phyloP scores from a whole-genome alignment of 2,329 filamentous ascomycete genomes.

The Ophiosphaerella herpotricha region DNA sequence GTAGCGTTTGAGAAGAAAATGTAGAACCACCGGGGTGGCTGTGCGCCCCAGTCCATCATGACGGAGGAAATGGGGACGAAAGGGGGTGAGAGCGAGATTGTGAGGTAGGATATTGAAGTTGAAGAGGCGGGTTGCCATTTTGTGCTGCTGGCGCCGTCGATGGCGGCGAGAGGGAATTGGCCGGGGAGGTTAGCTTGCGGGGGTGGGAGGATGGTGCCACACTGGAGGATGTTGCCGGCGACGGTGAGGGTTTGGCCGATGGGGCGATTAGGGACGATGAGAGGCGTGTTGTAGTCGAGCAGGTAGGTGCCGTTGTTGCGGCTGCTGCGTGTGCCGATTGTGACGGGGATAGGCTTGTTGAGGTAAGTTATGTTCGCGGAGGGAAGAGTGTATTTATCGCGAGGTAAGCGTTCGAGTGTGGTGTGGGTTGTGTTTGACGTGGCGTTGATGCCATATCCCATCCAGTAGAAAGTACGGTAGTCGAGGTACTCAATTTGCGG shows the following conservation, averaged over 20 bases:
- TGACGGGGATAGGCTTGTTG: conserved; percentile 62
- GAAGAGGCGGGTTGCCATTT: conserved; percentile 66
- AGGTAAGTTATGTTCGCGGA: conserved; percentile 61
- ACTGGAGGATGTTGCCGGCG: conserved; percentile 67
- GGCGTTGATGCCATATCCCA: conserved; percentile 66
- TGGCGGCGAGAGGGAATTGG: conserved; percentile 70
- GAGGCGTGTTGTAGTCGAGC: conserved; percentile 52
- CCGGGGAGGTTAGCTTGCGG: conserved; percentile 58
- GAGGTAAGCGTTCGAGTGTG: conserved; percentile 58
- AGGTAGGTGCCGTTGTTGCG: conserved; percentile 44
- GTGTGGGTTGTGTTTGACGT: conserved; percentile 69
- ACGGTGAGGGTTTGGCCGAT: conserved; percentile 60
- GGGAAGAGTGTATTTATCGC: conserved; percentile 48
- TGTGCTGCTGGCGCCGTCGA: conserved; percentile 69
- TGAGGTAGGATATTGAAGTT: conserved; percentile 59
- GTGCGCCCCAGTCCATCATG: conserved; percentile 64
- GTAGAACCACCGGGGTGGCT: conserved; percentile 58
- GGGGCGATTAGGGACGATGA: conserved; percentile 64
- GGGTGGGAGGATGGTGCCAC: conserved; percentile 54
- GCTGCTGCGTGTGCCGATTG: conserved; percentile 53
- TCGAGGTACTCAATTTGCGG: conserved; percentile 65
- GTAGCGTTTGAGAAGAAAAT: conserved; percentile 61
- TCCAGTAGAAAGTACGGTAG: conserved; percentile 69
- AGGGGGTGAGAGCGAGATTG: conserved; percentile 55
- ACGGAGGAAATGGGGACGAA: conserved; percentile 55